Conservation (phyloP, 257 asterid genomes). For the Solanum pennellii region DNA sequence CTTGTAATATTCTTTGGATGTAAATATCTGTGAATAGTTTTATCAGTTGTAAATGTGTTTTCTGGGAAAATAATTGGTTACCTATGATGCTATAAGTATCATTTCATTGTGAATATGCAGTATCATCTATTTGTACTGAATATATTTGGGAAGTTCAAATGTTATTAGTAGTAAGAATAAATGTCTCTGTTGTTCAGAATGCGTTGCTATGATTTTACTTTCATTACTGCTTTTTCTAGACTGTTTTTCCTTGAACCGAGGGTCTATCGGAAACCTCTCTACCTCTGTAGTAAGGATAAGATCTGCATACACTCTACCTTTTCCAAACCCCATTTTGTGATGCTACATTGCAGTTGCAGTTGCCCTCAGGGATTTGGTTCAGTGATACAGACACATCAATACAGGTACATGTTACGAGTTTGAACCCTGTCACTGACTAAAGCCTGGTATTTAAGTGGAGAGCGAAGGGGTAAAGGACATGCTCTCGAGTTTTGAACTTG, state of each 20-base stretch:
- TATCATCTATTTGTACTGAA: not conserved
- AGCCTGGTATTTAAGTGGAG: not conserved
- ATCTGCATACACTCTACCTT: not conserved
- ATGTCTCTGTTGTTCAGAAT: not conserved
- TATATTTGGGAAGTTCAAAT: not conserved
- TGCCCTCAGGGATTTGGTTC: not conserved
- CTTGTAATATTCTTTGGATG: constrained; percentile 16
- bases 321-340: rapidly evolving
- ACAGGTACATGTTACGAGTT: not conserved
- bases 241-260: not conserved
- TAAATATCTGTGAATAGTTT: not conserved
- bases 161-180: not conserved
- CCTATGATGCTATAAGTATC: not conserved
- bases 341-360: not conserved
- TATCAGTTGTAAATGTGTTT: not conserved
- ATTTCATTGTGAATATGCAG: not conserved
- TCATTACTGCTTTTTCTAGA: not conserved
- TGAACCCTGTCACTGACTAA: not conserved
- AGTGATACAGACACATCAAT: not conserved
- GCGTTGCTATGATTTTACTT: not conserved
- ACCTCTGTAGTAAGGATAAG: not conserved
- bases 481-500: not conserved
- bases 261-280: not conserved
- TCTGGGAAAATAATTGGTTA: not conserved
- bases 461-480: not conserved